These are phyloP conservation scores for Proteromonas lacertae DNA, from an alignment of 352 stramenopile species.

Conservation along the genomic window DNA sequence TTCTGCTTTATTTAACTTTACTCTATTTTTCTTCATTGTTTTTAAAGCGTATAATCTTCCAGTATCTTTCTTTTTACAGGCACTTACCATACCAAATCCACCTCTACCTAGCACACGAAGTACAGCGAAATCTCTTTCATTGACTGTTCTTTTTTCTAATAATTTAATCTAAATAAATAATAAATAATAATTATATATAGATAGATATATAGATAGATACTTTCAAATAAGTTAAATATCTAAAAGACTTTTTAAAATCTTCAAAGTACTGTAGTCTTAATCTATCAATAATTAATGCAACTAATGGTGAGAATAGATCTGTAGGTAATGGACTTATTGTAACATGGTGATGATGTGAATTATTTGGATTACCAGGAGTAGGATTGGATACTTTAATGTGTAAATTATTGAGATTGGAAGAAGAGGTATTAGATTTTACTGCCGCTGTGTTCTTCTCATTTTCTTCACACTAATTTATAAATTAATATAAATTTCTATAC, in stretches of 20 bases:
- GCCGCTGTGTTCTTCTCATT: neutral
- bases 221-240: constrained; percentile 3
- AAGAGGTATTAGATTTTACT: neutral
- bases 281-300: constrained; percentile 1
- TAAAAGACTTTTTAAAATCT: neutral
- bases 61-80: constrained; percentile 63
- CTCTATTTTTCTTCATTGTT: constrained; percentile 52
- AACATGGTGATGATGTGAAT: neutral
- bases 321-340: neutral
- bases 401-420: neutral
- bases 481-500: too few species aligned
- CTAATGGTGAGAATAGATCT: neutral
- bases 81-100: constrained; percentile 79
- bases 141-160: constrained; percentile 40
- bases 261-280: neutral
- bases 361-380: too few species aligned
- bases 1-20: constrained; percentile 61
- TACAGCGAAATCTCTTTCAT: constrained; percentile 69
- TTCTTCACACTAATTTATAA: neutral
- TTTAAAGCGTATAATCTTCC: constrained; percentile 63
- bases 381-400: neutral
- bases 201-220: constrained; percentile 36
- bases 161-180: too few species aligned
- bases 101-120: constrained; percentile 69
- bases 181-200: constrained; percentile 35